Conservation (phyloP, 2,329 filamentous ascomycete genomes). For the Epichloe aotearoae region DNA sequence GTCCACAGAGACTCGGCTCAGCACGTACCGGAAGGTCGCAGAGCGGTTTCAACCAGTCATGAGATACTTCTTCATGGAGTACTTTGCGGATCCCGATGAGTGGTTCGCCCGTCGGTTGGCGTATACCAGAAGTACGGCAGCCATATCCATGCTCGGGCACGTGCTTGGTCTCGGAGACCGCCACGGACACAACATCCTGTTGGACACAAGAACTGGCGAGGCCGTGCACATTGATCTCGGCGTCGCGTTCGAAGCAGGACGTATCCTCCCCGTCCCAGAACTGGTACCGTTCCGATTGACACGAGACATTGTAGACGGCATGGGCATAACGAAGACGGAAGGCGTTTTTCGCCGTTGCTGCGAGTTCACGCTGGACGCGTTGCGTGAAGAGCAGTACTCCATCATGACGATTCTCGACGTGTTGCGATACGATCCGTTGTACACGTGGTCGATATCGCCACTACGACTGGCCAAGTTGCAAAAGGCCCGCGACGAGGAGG, state of each 20-base stretch:
- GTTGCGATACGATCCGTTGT: constrained; percentile 91
- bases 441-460: constrained; percentile 84
- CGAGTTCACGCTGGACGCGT: constrained; percentile 88
- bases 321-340: constrained; percentile 91
- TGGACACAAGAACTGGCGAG: constrained; percentile 81
- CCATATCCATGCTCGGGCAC: constrained; percentile 89
- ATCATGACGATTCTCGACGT: constrained; percentile 99
- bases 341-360: constrained; percentile 96
- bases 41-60: constrained; percentile 84
- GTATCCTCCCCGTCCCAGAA: constrained; percentile 89
- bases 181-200: constrained; percentile 91
- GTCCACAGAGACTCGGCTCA: constrained; percentile 56
- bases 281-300: constrained; percentile 92
- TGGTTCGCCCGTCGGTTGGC: constrained; percentile 86
- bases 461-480: constrained; percentile 51
- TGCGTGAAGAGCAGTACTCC: constrained; percentile 88
- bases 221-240: constrained; percentile 95
- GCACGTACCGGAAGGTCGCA: constrained; percentile 63
- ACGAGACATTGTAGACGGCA: constrained; percentile 87
- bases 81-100: constrained; percentile 84
- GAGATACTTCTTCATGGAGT: constrained; percentile 94
- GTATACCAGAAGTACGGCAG: constrained; percentile 86
- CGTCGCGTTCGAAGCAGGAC: constrained; percentile 91
- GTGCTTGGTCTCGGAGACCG: constrained; percentile 86
- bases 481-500: constrained; percentile 40